A percentile compares a stretch with the other conserved stretches of the same genome.
Evolutionary conservation across 2,329 filamentous ascomycete species (phyloP).

Genomic region (Verticillium isaacii): DNA sequence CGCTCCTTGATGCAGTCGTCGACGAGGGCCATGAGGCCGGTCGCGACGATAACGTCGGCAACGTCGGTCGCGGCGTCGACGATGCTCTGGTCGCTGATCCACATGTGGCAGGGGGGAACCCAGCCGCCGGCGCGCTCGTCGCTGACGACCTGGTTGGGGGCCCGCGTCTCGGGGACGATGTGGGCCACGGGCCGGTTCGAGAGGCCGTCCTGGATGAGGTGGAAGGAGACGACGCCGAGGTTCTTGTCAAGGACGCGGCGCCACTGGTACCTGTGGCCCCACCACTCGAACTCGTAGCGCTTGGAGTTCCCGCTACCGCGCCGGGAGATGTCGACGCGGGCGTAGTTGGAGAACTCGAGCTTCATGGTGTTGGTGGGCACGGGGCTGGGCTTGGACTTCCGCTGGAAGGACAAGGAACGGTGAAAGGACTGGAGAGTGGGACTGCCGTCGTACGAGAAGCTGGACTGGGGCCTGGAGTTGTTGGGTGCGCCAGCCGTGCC

Average conservation of each 20-base stretch:
- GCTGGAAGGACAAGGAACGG: constrained; percentile 24
- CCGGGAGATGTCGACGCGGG: constrained; percentile 77
- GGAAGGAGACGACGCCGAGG: constrained; percentile 67
- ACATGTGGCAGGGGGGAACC: constrained; percentile 87
- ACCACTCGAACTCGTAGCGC: constrained; percentile 90
- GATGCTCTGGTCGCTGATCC: constrained; percentile 73
- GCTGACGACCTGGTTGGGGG: constrained; percentile 62
- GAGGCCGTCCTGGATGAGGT: constrained; percentile 65
- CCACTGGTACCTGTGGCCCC: constrained; percentile 84
- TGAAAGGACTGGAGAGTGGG: constrained; percentile 23
- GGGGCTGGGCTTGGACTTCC: constrained; percentile 27
- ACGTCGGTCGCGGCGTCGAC: constrained; percentile 70
- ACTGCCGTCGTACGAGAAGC: constrained; percentile 26
- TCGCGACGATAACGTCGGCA: constrained; percentile 83
- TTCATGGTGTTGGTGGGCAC: constrained; percentile 73
- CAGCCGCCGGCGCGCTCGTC: constrained; percentile 80
- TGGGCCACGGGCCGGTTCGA: constrained; percentile 65
- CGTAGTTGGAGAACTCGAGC: constrained; percentile 96
- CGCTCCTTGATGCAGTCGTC: constrained; percentile 85
- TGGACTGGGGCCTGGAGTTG: constrained; percentile 27
- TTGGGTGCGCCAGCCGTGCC: constrained; percentile 13
- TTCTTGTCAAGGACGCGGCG: constrained; percentile 67
- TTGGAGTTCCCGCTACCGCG: constrained; percentile 62
- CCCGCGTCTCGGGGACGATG: constrained; percentile 76
- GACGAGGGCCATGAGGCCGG: constrained; percentile 82